A percentile compares a stretch with the other conserved stretches of the same genome.
phyloP scores from a whole-genome alignment of 1,284 basidiomycete species.

The Microbotryum saponariae region DNA sequence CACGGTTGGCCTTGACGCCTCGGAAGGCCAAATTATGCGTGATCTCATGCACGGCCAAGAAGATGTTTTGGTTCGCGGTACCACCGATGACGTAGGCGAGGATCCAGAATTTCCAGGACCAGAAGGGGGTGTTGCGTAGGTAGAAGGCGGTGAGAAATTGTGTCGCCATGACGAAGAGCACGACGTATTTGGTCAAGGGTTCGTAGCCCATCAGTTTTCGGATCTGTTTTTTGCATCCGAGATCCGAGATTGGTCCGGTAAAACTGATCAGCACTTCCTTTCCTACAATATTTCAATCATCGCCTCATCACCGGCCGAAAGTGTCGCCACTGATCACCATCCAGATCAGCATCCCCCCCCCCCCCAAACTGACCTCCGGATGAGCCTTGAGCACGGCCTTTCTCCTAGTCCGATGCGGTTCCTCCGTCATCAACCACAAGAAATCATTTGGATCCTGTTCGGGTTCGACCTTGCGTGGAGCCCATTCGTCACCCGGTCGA shows the following conservation, averaged over 20 bases:
- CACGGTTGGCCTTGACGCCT: slow-evolving; percentile 72
- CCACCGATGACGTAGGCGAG: slow-evolving; percentile 82
- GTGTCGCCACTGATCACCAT: too few relatives aligned
- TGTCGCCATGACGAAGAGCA: slow-evolving; percentile 64
- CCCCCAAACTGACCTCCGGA: slow-evolving; percentile 61
- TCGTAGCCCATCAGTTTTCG: slow-evolving; percentile 93
- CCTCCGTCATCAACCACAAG: slow-evolving; percentile 94
- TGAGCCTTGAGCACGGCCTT: slow-evolving; percentile 88
- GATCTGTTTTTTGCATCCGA: slow-evolving; percentile 49
- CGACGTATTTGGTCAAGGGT: slow-evolving; percentile 79
- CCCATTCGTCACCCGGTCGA: slow-evolving; percentile 34
- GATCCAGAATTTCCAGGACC: slow-evolving; percentile 65
- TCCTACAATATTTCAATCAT: neutral
- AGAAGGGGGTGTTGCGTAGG: slow-evolving; percentile 58
- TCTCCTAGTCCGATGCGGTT: slow-evolving; percentile 82
- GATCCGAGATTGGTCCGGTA: too few relatives aligned
- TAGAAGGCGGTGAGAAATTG: slow-evolving; percentile 62
- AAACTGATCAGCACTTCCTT: too few relatives aligned
- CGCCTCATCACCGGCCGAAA: too few relatives aligned
- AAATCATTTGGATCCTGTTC: slow-evolving; percentile 40
- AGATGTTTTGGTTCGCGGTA: slow-evolving; percentile 93
- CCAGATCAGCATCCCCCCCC: too few relatives aligned
- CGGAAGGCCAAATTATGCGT: slow-evolving; percentile 95
- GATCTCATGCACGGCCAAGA: slow-evolving; percentile 96
- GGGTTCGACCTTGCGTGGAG: slow-evolving; percentile 35